A percentile compares a stretch with the other conserved stretches of the same genome.
Conservation (phyloP, 345 rosid species). For the Acer campestre region DNA sequence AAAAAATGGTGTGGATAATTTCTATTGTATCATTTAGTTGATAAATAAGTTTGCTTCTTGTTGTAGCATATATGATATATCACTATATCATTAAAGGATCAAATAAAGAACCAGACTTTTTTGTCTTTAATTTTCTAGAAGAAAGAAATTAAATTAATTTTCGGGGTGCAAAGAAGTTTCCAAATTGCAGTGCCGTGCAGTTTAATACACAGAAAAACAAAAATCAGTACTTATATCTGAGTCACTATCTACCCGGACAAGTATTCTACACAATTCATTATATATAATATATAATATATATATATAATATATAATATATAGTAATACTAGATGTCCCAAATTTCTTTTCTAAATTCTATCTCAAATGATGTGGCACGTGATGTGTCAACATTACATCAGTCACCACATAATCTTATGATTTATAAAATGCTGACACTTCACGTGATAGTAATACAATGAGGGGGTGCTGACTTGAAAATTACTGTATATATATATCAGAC, state of each 20-base stretch:
- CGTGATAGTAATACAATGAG: too few species aligned
- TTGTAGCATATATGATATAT: neutral
- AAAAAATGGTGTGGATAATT: too few species aligned
- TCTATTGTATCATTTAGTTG: neutral
- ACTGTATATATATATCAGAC: too few species aligned
- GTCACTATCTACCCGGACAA: neutral
- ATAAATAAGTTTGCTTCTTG: neutral
- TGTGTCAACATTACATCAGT: too few species aligned
- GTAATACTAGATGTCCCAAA: too few species aligned
- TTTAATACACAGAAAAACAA: slow-evolving; percentile 4
- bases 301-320: too few species aligned
- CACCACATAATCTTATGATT: too few species aligned
- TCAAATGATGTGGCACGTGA: too few species aligned
- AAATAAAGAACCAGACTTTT: neutral
- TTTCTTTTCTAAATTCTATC: too few species aligned
- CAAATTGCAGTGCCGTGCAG: slow-evolving; percentile 24
- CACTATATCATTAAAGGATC: neutral
- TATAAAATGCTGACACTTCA: too few species aligned
- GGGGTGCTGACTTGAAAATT: too few species aligned
- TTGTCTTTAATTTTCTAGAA: neutral
- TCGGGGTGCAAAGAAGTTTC: neutral
- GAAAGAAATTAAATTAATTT: neutral
- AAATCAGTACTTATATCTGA: neutral
- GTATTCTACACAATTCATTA: neutral
- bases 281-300: too few species aligned